A percentile compares a stretch with the other conserved stretches of the same genome.
These are phyloP conservation scores for Puccinia horiana DNA, from an alignment of 1,284 basidiomycete species.

Conservation along the genomic window DNA sequence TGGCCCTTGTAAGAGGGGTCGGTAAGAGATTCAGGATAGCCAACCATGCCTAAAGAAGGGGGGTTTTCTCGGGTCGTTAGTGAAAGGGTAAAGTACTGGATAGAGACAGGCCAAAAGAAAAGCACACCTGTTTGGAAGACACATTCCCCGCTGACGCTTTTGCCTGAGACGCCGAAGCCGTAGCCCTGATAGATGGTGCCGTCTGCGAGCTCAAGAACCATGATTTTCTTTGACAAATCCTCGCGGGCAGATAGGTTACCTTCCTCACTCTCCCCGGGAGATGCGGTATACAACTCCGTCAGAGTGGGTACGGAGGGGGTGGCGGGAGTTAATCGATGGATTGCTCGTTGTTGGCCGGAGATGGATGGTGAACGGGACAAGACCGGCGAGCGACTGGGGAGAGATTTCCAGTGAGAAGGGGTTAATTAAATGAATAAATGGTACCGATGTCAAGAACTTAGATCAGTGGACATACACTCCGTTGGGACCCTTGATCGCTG, in stretches of 20 bases:
- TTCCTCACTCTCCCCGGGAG: slow-evolving; percentile 44
- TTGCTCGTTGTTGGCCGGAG: slow-evolving; percentile 25
- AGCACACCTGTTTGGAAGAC: slow-evolving; percentile 96
- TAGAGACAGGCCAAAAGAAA: background rate
- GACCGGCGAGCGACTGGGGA: slow-evolving; percentile 39
- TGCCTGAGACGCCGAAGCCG: slow-evolving; percentile 87
- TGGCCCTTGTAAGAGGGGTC: slow-evolving; percentile 99
- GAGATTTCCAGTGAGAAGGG: background rate
- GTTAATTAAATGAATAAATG: background rate
- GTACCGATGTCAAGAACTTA: background rate
- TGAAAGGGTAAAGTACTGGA: background rate
- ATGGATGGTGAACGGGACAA: slow-evolving; percentile 49
- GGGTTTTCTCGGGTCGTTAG: background rate
- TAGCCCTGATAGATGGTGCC: slow-evolving; percentile 84
- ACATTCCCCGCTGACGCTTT: slow-evolving; percentile 94
- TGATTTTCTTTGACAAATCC: slow-evolving; percentile 56
- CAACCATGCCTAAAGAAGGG: slow-evolving; percentile 80
- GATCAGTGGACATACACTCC: slow-evolving; percentile 36
- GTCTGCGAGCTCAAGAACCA: slow-evolving; percentile 86
- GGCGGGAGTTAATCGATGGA: slow-evolving; percentile 42
- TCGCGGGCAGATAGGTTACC: slow-evolving; percentile 33
- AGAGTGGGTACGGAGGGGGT: slow-evolving; percentile 32
- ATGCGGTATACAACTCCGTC: slow-evolving; percentile 28
- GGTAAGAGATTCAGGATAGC: slow-evolving; percentile 96
- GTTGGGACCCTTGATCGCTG: slow-evolving; percentile 48